A percentile compares a stretch with the other conserved stretches of the same genome.
phyloP scores from a whole-genome alignment of 306 rosid genomes.

The Senna tora region DNA sequence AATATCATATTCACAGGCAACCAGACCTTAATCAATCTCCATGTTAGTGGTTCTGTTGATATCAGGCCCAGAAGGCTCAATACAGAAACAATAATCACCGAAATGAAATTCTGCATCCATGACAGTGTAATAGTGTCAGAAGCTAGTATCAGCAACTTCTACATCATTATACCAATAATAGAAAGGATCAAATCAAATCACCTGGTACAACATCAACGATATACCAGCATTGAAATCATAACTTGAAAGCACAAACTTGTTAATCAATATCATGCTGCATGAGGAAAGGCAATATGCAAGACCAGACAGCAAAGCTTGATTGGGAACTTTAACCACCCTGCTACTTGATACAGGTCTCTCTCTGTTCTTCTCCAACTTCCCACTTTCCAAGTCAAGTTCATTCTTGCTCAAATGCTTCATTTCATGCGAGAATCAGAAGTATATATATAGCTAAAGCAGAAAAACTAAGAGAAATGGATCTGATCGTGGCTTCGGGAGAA shows the following conservation, averaged over 20 bases:
- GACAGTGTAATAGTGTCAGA: constrained; percentile 33
- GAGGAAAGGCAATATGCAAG: constrained; percentile 91
- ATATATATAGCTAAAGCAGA: not conserved
- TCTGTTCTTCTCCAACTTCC: constrained; percentile 61
- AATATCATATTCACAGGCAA: constrained; percentile 91
- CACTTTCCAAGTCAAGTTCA: constrained; percentile 74
- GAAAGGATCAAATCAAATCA: constrained; percentile 35
- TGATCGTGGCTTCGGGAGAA: not conserved
- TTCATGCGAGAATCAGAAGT: constrained; percentile 21
- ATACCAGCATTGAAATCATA: constrained; percentile 93
- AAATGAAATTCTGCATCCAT: constrained; percentile 84
- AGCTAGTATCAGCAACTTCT: constrained; percentile 31
- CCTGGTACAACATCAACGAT: constrained; percentile 95
- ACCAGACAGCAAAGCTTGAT: constrained; percentile 90
- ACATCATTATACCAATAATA: constrained; percentile 18
- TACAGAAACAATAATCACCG: constrained; percentile 74
- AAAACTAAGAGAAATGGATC: not conserved
- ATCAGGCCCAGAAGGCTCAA: constrained; percentile 75
- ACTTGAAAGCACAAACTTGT: constrained; percentile 91
- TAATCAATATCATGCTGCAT: constrained; percentile 91
- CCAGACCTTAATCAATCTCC: constrained; percentile 96
- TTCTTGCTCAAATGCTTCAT: constrained; percentile 68
- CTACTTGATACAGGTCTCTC: constrained; percentile 50
- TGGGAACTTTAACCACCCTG: constrained; percentile 59
- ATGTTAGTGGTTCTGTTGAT: constrained; percentile 89